Percentiles rank a stretch among this genome's conserved stretches.
Evolutionary conservation across 345 rosid genomes (phyloP).

Genomic region (Barbarea vulgaris): DNA sequence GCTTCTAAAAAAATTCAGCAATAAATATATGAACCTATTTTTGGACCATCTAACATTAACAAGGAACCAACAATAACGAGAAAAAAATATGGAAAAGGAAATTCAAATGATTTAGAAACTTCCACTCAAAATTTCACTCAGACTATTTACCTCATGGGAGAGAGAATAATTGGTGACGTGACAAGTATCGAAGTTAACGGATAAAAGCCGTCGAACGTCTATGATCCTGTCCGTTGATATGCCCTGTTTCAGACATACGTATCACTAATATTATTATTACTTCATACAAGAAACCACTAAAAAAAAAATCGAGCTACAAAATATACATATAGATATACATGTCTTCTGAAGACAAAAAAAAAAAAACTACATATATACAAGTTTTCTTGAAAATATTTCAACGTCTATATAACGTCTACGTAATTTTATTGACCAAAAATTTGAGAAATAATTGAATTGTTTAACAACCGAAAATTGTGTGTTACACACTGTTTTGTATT

Average conservation of each 20-base stretch:
- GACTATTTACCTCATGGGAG: conserved; percentile 75
- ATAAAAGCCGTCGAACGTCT: conserved; percentile 82
- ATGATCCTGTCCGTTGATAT: conserved; percentile 97
- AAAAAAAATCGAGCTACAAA: not conserved
- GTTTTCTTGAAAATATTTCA: conserved; percentile 16
- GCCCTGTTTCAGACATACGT: conserved; percentile 57
- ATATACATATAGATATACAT: conserved; percentile 12
- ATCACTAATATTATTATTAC: not conserved
- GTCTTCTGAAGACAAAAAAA: not conserved
- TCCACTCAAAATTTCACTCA: not conserved
- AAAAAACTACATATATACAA: not conserved
- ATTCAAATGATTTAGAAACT: not conserved
- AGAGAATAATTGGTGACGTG: conserved; percentile 72
- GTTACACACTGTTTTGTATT: conserved; percentile 41
- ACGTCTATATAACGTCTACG: conserved; percentile 40
- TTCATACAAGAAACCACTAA: not conserved
- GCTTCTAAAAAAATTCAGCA: conserved; percentile 1
- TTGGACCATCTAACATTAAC: conserved; percentile 26
- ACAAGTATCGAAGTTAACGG: conserved; percentile 76
- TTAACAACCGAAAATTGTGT: conserved; percentile 18
- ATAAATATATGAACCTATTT: conserved; percentile 27
- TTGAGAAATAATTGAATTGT: conserved; percentile 7
- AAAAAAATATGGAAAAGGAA: not conserved
- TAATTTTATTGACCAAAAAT: conserved; percentile 19
- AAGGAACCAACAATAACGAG: conserved; percentile 8